These are phyloP conservation scores for Pythium folliculosum DNA, from an alignment of 352 stramenopile genomes.

Conservation along the genomic window DNA sequence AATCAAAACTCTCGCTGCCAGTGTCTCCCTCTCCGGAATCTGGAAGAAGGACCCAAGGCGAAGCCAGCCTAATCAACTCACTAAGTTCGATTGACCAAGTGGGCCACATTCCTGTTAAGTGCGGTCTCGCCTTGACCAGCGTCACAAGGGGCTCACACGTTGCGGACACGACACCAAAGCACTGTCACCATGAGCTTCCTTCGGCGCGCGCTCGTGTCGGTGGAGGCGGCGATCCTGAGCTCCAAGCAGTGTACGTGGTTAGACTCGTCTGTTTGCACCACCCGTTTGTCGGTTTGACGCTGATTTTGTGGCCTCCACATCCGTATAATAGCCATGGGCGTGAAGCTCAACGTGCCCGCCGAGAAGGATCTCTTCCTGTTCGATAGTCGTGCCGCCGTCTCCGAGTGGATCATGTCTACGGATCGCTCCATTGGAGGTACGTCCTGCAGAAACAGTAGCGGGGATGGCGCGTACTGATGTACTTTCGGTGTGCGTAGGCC, in stretches of 20 bases:
- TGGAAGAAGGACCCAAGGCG: background rate
- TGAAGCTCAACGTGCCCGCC: conserved; percentile 72
- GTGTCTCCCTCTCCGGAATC: background rate
- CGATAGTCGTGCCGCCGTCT: conserved; percentile 45
- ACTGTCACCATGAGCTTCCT: conserved; percentile 67
- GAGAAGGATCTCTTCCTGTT: conserved; percentile 85
- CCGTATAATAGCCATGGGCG: conserved; percentile 48
- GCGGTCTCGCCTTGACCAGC: conserved; percentile 3
- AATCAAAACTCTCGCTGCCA: background rate
- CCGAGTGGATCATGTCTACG: conserved; percentile 71
- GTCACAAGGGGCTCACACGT: conserved; percentile 1
- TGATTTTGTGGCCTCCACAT: background rate
- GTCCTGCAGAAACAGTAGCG: background rate
- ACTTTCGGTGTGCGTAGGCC: conserved; percentile 8
- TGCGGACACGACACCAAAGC: background rate
- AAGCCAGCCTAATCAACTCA: background rate
- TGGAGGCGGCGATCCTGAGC: conserved; percentile 76
- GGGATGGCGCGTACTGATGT: background rate
- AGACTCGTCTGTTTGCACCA: background rate
- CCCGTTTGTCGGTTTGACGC: no score
- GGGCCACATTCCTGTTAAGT: conserved; percentile 2
- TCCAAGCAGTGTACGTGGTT: conserved; percentile 73
- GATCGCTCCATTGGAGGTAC: conserved; percentile 81
- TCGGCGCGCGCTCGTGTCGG: conserved; percentile 62
- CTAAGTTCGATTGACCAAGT: background rate